Evolutionary conservation across 345 rosid species (phyloP), one percentile per base, ranked within the genome.

Genomic region (Gynandropsis gynandra): DNA sequence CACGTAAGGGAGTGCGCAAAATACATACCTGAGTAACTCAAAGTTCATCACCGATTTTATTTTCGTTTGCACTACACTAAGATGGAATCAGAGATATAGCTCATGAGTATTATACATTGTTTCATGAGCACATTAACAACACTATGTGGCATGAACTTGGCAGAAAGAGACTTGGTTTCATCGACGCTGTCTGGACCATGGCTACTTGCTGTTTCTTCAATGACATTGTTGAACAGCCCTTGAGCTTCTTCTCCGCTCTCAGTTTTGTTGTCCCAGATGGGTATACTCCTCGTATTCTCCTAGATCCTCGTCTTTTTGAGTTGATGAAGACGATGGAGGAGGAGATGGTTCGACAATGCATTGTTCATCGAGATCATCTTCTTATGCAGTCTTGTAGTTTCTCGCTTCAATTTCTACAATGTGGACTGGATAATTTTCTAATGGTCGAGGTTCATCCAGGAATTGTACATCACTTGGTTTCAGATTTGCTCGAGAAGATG

Each of bases 151-250:
- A n/a, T n/a, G n/a, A n/a, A n/a, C n/a, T n/a, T n/a, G n/a, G n/a
- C n/a, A n/a, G n/a, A n/a, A n/a, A n/a, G n/a, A n/a, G n/a, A n/a
- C n/a, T n/a, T n/a, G n/a, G n/a, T n/a, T n/a, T n/a, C n/a, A n/a
- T n/a, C n/a, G n/a, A n/a, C n/a, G n/a, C n/a, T n/a, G n/a, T n/a
- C n/a, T n/a, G n/a, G n/a, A n/a, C n/a, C n/a, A n/a, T n/a, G n/a
- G n/a, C n/a, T 82, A 51, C 89, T 84, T 8, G 95, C 98, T 40
- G 98, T 87, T 75, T 87, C 89, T 76, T 90, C 95, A 11, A 90
- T 90, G 61, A 90, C 95, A 60, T 84, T 77, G 60, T 90, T 90
- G 24, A 82, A 78, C 64, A 87, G 61, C 49, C 74, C 81, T 69
- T 47, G 75, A 8, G 77, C 74, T 50, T 87, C 89, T 75, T 77